A percentile compares a stretch with the other conserved stretches of the same genome.
These are phyloP conservation scores for Termitomyces sp. DNA, from an alignment of 768 basidiomycete species.

Conservation along the genomic window DNA sequence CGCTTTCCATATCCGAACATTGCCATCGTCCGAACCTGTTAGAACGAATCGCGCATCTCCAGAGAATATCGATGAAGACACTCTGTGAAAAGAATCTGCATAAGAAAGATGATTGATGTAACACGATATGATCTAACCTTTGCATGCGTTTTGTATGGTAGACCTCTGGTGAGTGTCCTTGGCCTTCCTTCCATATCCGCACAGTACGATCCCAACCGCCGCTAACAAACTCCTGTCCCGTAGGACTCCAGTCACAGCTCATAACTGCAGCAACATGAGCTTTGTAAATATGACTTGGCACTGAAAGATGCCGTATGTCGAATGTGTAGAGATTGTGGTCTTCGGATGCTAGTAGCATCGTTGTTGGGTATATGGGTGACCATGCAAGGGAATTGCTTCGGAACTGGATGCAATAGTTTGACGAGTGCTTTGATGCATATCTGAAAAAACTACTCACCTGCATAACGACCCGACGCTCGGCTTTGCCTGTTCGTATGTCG, in stretches of 20 bases:
- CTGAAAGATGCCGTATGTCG: slow-evolving; percentile 79
- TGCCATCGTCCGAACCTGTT: slow-evolving; percentile 91
- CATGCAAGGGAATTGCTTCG: slow-evolving; percentile 86
- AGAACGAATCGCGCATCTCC: slow-evolving; percentile 88
- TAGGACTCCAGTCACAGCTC: slow-evolving; percentile 97
- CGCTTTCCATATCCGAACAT: slow-evolving; percentile 93
- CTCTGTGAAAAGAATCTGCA: slow-evolving; percentile 37
- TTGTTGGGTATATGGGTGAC: slow-evolving; percentile 95
- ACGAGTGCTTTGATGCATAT: not conserved
- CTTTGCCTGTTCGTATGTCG: slow-evolving; percentile 95
- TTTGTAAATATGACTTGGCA: slow-evolving; percentile 92
- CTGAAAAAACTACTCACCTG: slow-evolving; percentile 40
- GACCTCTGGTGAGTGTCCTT: slow-evolving; percentile 77
- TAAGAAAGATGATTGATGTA: not conserved
- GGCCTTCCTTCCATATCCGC: slow-evolving; percentile 87
- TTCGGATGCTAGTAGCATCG: slow-evolving; percentile 91
- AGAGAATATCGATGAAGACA: slow-evolving; percentile 85
- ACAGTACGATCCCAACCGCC: slow-evolving; percentile 97
- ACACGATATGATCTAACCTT: slow-evolving; percentile 41
- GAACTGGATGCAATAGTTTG: slow-evolving; percentile 49
- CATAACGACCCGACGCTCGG: slow-evolving; percentile 88
- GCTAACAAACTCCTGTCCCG: slow-evolving; percentile 91
- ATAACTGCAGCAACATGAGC: slow-evolving; percentile 96
- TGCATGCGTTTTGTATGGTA: slow-evolving; percentile 99
- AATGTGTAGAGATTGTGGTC: slow-evolving; percentile 99